Percentiles rank a stretch among this genome's conserved stretches.
Conservation (phyloP, 2,329 filamentous ascomycete genomes). For the Talaromyces marneffei region DNA sequence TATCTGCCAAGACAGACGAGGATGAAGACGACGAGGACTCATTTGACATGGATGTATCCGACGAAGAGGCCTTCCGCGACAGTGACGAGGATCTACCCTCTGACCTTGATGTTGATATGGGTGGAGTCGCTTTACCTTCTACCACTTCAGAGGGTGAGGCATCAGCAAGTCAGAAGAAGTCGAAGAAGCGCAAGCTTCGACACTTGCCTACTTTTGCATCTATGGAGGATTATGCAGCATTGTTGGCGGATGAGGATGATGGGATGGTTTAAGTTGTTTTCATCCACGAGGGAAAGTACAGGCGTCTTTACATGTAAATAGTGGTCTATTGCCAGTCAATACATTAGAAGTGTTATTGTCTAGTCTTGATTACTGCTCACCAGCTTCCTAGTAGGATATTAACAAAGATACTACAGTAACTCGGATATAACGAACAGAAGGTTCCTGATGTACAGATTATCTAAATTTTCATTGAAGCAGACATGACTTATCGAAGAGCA, state of each 20-base stretch:
- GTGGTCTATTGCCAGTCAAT: not conserved
- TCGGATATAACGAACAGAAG: not conserved
- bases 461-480: not conserved
- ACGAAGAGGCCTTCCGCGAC: conserved; percentile 44
- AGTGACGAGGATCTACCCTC: conserved; percentile 52
- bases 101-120: conserved; percentile 44
- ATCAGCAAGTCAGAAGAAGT: conserved; percentile 40
- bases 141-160: conserved; percentile 26
- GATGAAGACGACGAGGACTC: conserved; percentile 44
- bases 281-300: not conserved
- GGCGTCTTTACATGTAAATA: conserved; percentile 4
- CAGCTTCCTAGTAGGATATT: not conserved
- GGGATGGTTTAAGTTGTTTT: conserved; percentile 25
- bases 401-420: not conserved
- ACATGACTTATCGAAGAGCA: not conserved
- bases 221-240: conserved; percentile 83
- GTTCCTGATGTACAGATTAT: not conserved
- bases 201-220: conserved; percentile 88
- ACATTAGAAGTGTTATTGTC: not conserved
- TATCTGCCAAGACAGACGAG: not conserved
- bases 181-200: conserved; percentile 77
- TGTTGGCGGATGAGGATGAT: conserved; percentile 67
- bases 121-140: conserved; percentile 35
- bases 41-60: conserved; percentile 46
- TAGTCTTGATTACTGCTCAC: not conserved